Evolutionary conservation across 2,329 filamentous ascomycete genomes (phyloP), one percentile per base, ranked within the genome.

Genomic region (Sporothrix humicola): DNA sequence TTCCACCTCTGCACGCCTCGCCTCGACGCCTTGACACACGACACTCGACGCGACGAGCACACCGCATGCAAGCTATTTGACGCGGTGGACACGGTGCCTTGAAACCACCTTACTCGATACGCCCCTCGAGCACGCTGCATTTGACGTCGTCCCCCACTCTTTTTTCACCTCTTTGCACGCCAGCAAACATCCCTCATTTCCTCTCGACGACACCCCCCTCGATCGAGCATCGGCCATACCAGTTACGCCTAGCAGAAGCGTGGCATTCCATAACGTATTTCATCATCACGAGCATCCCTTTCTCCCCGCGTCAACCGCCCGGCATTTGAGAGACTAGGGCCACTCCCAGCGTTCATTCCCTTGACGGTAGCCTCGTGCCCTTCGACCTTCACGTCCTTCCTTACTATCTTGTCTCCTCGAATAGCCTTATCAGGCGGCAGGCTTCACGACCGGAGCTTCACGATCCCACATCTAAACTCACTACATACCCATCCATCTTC

Each of bases 81-180:
- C 66, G 66, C 66, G 66, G 66, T 69, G 66, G 66, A 69, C 66
- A 56, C 66, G 68, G 50, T 70, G 50, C 68, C 68, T 58, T 37
- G 7, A 37, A 7, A 26, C 52, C 26, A 56, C 26, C 26, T 26
- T n/a, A 42, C 50, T 69, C n/a, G 52, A 46, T n/a, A 59, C 68
- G 68, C n/a, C 61, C 61, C 54, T 59, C 54, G 42, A 37, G 8
- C 69, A 26, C 69, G 48, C 66, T 42, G 48, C 50, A 42, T 59
- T 71, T 50, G 54, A 46, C 68, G 52, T 59, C 69, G 52, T 61
- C 68, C 69, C 69, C 69, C 69, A 71, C 69, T 71, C 69, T 71
- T 70, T 70, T 69, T 70, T 69, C 31, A n/a, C 58, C 26, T 54
- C 66, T 44, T 52, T 26, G 26, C 20, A 65, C 42, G 20, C 42